Evolutionary conservation across 1,284 basidiomycete genomes (phyloP), one percentile per base, ranked within the genome.

Genomic region (Trichosporon faecale): DNA sequence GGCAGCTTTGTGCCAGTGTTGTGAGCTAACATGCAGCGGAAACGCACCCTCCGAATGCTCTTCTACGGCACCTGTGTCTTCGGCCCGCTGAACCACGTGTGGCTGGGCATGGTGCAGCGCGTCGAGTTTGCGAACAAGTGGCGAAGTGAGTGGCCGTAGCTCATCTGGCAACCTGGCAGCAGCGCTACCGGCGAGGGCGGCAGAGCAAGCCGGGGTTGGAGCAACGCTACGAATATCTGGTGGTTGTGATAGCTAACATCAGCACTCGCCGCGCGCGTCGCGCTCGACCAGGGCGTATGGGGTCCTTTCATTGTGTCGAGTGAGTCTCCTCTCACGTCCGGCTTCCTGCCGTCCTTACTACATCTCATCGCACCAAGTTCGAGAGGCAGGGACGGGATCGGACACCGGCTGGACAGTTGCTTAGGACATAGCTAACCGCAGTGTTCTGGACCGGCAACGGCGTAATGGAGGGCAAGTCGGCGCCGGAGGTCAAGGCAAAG

Each of bases 381-480:
- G n/a, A n/a, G n/a, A n/a, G n/a, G n/a, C n/a, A n/a, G n/a, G n/a
- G n/a, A n/a, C n/a, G n/a, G n/a, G n/a, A n/a, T n/a, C n/a, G n/a
- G n/a, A n/a, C n/a, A n/a, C n/a, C n/a, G n/a, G n/a, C n/a, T n/a
- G n/a, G n/a, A n/a, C n/a, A n/a, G n/a, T n/a, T n/a, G n/a, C 44
- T 3, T 46, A 12, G 5, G 3, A 11, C 3, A 44, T 12, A 37
- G 44, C 63, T 69, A 21, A 66, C 44, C 4, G 2, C 68, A 79
- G 79, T 76, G 72, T 81, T 82, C 74, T 79, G 81, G 66, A 78
- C 77, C 2, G 73, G 74, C 25, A 76, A 81, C 27, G 81, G 82
- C 1, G 66, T 82, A 33, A 70, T 84, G 14, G 83, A 83, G 66
- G 82, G 81, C 31, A 81, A 81, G 64, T 70, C 68, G 6, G 29